Base-by-base conservation (phyloP, 345 rosid genomes). In the Dipteronia sinensis region DNA sequence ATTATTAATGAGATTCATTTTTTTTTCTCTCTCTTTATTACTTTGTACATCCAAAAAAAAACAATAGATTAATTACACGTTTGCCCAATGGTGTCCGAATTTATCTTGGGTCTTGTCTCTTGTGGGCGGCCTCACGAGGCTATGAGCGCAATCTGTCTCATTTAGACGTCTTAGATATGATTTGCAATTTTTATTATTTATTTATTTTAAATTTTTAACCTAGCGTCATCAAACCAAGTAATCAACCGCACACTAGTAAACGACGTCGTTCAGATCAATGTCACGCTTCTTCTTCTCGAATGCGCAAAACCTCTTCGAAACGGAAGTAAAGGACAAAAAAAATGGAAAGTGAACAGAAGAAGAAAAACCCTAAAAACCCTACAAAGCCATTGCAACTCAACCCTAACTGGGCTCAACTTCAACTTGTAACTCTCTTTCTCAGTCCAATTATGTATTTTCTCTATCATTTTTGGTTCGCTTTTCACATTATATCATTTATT, bases 381-480 rank as follows among this genome's bases (percentile, higher is more conserved):
- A 74, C 47, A 10, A 63, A 11, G 1, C 77, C n/a, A 27, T 5
- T 47, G 10, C 77, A 74, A 11, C 29, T 74, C n/a, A 74, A 74
- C 61, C 70, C 77, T 19, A 74, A 74, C 62, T 64, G 77, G 77
- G 77, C 77, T 64, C 77, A 74, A 47, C 68, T 73, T 22, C 77
- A 74, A 63, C 77, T 64, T 11, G 77, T 74, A 17, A 63, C 27
- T 64, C 46, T 63, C 46, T 74, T 64, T 74, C 62, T 25, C 17
- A 2, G 13, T 40, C n/a, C 11, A 12, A 10, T 5, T 47, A 7
- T 7, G 3, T 22, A 7, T 11, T 7, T 58, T 59, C 5, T 61
- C 29, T 16, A 17, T 31, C 16, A 19, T 27, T 72, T 40, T 74
- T 15, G 38, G 1, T 47, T 47, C 20, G 22, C 11, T 46, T 6